Conservation (phyloP, 768 basidiomycete genomes). For the Lactarius quietus region DNA sequence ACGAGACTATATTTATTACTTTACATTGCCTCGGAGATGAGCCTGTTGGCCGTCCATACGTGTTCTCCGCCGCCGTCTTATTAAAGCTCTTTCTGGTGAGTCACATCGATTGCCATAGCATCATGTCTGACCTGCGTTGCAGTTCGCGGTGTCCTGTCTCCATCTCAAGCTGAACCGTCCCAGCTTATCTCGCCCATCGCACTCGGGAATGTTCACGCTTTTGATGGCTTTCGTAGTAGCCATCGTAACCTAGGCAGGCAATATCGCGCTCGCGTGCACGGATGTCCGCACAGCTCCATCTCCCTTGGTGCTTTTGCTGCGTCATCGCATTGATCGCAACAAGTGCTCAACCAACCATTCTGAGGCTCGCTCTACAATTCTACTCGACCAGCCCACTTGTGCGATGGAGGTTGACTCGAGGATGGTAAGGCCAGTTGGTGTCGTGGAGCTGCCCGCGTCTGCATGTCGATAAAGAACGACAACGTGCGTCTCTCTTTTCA, state of each 20-base stretch:
- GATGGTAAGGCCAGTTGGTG: constrained; percentile 13
- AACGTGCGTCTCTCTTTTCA: constrained; percentile 13
- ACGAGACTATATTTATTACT: constrained; percentile 22
- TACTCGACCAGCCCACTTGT: constrained; percentile 18
- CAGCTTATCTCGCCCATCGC: constrained; percentile 19
- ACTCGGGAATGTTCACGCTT: constrained; percentile 17
- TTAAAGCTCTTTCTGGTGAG: constrained; percentile 23
- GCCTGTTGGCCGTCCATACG: constrained; percentile 21
- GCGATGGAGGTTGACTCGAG: constrained; percentile 1
- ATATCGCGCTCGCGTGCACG: constrained; percentile 22
- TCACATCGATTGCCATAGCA: background rate
- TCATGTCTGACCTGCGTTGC: background rate
- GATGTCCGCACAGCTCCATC: constrained; percentile 13
- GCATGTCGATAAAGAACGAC: constrained; percentile 27
- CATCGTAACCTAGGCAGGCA: constrained; percentile 21
- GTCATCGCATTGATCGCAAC: constrained; percentile 10
- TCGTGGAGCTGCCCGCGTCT: constrained; percentile 19
- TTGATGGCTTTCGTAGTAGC: constrained; percentile 21
- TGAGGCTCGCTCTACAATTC: constrained; percentile 11
- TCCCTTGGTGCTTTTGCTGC: constrained; percentile 22
- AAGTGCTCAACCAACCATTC: constrained; percentile 18
- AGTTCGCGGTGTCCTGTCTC: constrained; percentile 23
- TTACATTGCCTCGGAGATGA: constrained; percentile 25
- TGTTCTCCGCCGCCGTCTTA: constrained; percentile 26
- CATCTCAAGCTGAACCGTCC: constrained; percentile 25